A percentile compares a stretch with the other conserved stretches of the same genome.
Evolutionary conservation across 345 rosid species (phyloP).

Genomic region (Lepidium aucheri): DNA sequence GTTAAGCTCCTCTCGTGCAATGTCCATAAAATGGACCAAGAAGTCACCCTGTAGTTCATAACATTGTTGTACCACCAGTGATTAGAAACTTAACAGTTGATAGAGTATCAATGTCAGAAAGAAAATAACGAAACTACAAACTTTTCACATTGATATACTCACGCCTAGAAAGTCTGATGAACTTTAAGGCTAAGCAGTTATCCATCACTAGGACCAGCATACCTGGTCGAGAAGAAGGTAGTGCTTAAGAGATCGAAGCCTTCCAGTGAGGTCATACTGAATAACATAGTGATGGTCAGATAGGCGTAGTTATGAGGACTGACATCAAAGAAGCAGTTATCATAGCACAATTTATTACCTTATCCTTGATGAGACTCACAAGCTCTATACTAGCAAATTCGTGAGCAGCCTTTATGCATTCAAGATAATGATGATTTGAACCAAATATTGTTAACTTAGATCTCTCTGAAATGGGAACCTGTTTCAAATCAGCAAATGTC

Average conservation of each 20-base stretch:
- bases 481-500: neutral
- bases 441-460: constrained; percentile 78
- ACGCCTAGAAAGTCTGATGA: constrained; percentile 1
- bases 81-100: neutral
- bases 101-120: constrained; percentile 6
- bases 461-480: constrained; percentile 84
- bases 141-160: constrained; percentile 1
- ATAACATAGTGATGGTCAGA: constrained; percentile 21
- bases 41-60: constrained; percentile 70
- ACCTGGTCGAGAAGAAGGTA: constrained; percentile 99
- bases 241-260: constrained; percentile 85
- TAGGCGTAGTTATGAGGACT: neutral
- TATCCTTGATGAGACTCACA: constrained; percentile 70
- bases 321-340: constrained; percentile 6
- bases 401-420: constrained; percentile 84
- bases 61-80: neutral
- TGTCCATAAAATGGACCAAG: constrained; percentile 97
- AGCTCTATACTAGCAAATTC: constrained; percentile 89
- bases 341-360: constrained; percentile 35
- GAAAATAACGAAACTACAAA: neutral
- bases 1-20: constrained; percentile 82
- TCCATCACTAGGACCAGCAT: constrained; percentile 6
- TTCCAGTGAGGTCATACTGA: constrained; percentile 88
- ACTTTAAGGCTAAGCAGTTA: neutral
- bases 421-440: constrained; percentile 89